Evolutionary conservation across 2,329 filamentous ascomycete species (phyloP).

Genomic region (Aspergillus alliaceus): DNA sequence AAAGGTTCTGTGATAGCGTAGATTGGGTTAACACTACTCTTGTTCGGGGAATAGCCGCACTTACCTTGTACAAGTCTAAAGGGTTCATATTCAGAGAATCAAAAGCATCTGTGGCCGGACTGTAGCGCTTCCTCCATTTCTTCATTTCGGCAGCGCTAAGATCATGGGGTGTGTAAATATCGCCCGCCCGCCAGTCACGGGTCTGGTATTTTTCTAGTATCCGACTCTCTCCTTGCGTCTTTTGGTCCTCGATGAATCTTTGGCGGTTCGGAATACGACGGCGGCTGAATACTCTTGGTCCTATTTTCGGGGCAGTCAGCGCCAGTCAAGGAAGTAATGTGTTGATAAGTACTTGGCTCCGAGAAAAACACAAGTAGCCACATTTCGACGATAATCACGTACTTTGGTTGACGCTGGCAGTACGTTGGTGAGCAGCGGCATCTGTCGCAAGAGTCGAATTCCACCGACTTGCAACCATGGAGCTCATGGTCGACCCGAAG

Average conservation of each 20-base stretch:
- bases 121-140: conserved; percentile 69
- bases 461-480: conserved; percentile 30
- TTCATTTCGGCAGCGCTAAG: conserved; percentile 73
- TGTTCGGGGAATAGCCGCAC: too few species aligned
- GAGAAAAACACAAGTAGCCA: not conserved
- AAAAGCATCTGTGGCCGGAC: conserved; percentile 67
- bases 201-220: conserved; percentile 47
- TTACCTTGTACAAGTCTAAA: conserved; percentile 81
- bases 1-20: conserved; percentile 69
- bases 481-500: conserved; percentile 19
- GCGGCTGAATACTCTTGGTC: conserved; percentile 20
- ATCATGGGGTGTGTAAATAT: conserved; percentile 90
- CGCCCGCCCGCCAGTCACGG: conserved; percentile 72
- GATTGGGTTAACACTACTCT: conserved; percentile 10
- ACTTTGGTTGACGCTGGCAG: conserved; percentile 18
- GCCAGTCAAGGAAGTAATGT: not conserved
- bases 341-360: not conserved
- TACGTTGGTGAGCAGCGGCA: conserved; percentile 25
- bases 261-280: conserved; percentile 32
- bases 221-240: conserved; percentile 36
- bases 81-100: conserved; percentile 80
- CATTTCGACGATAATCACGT: conserved; percentile 12
- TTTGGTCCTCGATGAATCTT: conserved; percentile 38
- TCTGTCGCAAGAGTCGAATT: conserved; percentile 34
- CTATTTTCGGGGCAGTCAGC: conserved; percentile 14